Evolutionary conservation across 2,329 filamentous ascomycete species (phyloP).

Genomic region (Sphaerulina musiva): DNA sequence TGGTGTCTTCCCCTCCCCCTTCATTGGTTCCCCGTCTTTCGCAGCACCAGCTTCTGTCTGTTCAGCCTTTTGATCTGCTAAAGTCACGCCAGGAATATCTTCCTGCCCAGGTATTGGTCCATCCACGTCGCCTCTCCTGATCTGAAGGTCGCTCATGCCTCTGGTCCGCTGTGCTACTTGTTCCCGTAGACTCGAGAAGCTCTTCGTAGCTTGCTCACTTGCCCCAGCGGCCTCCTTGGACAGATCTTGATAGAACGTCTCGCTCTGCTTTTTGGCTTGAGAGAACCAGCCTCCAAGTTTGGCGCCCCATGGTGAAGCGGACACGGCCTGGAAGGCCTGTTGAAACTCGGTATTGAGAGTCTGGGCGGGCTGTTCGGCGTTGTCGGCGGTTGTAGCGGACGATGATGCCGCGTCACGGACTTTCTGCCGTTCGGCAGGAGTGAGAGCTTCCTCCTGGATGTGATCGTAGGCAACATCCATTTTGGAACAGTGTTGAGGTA

Average conservation of each 20-base stretch:
- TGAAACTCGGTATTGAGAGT: slow-evolving; percentile 78
- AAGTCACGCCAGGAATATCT: slow-evolving; percentile 18
- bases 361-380: slow-evolving; percentile 20
- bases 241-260: slow-evolving; percentile 77
- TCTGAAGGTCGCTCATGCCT: slow-evolving; percentile 21
- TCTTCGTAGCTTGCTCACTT: slow-evolving; percentile 63
- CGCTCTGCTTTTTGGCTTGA: slow-evolving; percentile 84
- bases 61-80: not conserved
- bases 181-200: slow-evolving; percentile 61
- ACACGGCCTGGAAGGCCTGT: slow-evolving; percentile 91
- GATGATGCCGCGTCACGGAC: slow-evolving; percentile 4
- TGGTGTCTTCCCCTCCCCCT: slow-evolving; percentile 27
- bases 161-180: slow-evolving; percentile 28
- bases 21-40: slow-evolving; percentile 5
- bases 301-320: slow-evolving; percentile 83
- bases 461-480: slow-evolving; percentile 99
- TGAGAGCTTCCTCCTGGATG: slow-evolving; percentile 75
- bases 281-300: slow-evolving; percentile 82
- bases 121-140: slow-evolving; percentile 14
- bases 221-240: slow-evolving; percentile 75
- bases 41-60: slow-evolving; percentile 6
- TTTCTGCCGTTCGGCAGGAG: slow-evolving; percentile 40
- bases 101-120: slow-evolving; percentile 29
- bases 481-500: not conserved
- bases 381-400: slow-evolving; percentile 18